Evolutionary conservation across 768 basidiomycete species (phyloP), one percentile per base, ranked within the genome.

Genomic region (Punctularia strigosozonata): DNA sequence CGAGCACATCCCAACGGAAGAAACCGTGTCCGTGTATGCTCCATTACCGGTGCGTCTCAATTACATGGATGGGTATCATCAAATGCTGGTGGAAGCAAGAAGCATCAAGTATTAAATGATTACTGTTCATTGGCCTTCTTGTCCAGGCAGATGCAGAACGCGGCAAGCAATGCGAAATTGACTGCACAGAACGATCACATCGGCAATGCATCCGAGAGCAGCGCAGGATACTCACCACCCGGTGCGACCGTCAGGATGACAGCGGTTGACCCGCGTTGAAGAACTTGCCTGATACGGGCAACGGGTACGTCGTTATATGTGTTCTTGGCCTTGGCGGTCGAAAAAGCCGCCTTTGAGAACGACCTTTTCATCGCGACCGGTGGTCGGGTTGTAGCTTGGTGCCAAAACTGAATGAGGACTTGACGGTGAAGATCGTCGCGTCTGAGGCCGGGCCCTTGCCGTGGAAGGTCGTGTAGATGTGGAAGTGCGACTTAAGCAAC

Each of bases 121-220:
- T 34, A 8, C 18, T 34, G 10, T 10, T 34, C 33, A 20, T 34
- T 34, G 10, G 33, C 12, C 10, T 10, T 19, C 18, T 34, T 19
- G 33, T 34, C 33, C 33, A 34, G 18, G 33, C 33, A 34, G 12
- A 34, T 19, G 33, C 33, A 34, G 8, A 34, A 8, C 10, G 33
- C 33, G 33, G 19, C 18, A 8, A 34, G 8, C 19, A 34, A 10
- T 19, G 33, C 12, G 8, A 20, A 8, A 19, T 34, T 19, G 10
- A 34, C 33, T 34, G 33, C 10, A 28, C 26, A 34, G 33, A 8
- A 34, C 33, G 19, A 10, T 34, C 8, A 8, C 10, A 8, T 34
- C 10, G 20, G 19, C 33, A 34, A 10, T n/a, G n/a, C n/a, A n/a
- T n/a, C n/a, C n/a, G n/a, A n/a, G n/a, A 19, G 20, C 8, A 20